phyloP scores from a whole-genome alignment of 129 eudicot species.

The Sambucus nigra region DNA sequence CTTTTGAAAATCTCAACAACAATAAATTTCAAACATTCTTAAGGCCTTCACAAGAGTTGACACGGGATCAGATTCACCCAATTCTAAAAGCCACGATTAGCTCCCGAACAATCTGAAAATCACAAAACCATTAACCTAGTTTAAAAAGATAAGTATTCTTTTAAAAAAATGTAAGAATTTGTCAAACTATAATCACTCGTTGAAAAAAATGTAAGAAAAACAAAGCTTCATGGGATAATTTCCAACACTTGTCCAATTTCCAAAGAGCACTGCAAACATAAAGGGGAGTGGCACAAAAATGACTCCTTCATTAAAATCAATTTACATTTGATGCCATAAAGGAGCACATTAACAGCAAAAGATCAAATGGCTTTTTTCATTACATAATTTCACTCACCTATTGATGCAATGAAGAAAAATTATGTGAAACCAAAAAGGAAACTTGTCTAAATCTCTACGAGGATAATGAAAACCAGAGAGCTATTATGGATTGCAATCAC shows the following conservation, averaged over 20 bases:
- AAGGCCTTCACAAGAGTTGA: not conserved
- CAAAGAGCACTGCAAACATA: too few species aligned
- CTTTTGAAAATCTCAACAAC: not conserved
- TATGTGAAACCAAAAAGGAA: not conserved
- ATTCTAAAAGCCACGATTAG: not conserved
- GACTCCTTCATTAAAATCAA: not conserved
- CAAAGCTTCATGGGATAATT: not conserved
- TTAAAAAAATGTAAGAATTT: too few species aligned
- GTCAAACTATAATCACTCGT: not conserved
- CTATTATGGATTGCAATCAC: too few species aligned
- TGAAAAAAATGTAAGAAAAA: too few species aligned
- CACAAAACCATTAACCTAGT: not conserved
- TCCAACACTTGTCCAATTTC: not conserved
- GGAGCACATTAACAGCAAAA: not conserved
- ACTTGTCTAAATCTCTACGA: too few species aligned
- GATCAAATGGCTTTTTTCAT: too few species aligned
- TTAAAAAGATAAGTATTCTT: too few species aligned
- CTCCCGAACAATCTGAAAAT: not conserved
- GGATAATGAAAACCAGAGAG: too few species aligned
- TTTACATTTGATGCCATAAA: not conserved
- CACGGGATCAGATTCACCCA: not conserved
- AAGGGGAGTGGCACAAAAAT: not conserved
- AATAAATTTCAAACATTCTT: not conserved
- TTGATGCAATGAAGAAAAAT: not conserved
- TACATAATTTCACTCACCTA: not conserved